Evolutionary conservation across 2,329 filamentous ascomycete species (phyloP).

Genomic region (Paraconiothyrium sp.): DNA sequence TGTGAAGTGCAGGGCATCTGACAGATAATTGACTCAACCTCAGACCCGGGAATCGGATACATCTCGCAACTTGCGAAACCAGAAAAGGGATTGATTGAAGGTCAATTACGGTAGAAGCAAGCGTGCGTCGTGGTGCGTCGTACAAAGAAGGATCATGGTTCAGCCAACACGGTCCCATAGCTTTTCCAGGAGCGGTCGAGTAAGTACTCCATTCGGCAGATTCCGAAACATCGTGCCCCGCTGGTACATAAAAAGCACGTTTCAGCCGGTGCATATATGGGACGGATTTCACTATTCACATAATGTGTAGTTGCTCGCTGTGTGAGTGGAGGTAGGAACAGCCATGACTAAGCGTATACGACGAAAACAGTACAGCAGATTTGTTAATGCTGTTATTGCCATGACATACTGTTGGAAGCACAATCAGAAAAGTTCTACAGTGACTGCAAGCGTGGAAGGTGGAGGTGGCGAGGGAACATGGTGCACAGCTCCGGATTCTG

Average conservation of each 20-base stretch:
- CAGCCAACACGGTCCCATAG: constrained; percentile 3
- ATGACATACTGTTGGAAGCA: too few species aligned
- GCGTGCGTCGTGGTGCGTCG: constrained; percentile 26
- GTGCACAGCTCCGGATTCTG: not conserved
- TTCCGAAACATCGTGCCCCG: constrained; percentile 1
- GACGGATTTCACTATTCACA: not conserved
- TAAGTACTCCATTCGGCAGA: not conserved
- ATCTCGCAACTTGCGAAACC: constrained; percentile 28
- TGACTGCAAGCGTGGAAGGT: not conserved
- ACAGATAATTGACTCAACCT: constrained; percentile 42
- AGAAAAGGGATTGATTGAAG: constrained; percentile 18
- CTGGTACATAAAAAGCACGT: not conserved
- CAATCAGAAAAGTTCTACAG: too few species aligned
- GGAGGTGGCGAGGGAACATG: not conserved
- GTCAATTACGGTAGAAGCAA: constrained; percentile 22
- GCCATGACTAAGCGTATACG: too few species aligned
- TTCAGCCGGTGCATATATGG: not conserved
- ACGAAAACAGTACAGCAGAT: too few species aligned
- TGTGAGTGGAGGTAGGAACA: not conserved
- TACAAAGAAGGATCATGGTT: constrained; percentile 25
- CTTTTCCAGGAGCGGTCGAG: not conserved
- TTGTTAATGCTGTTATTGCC: too few species aligned
- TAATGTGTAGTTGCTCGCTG: not conserved
- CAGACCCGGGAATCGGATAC: constrained; percentile 43
- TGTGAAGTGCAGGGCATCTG: constrained; percentile 26